phyloP scores from a whole-genome alignment of 2,329 filamentous ascomycete species.

The Juglanconis oblonga region DNA sequence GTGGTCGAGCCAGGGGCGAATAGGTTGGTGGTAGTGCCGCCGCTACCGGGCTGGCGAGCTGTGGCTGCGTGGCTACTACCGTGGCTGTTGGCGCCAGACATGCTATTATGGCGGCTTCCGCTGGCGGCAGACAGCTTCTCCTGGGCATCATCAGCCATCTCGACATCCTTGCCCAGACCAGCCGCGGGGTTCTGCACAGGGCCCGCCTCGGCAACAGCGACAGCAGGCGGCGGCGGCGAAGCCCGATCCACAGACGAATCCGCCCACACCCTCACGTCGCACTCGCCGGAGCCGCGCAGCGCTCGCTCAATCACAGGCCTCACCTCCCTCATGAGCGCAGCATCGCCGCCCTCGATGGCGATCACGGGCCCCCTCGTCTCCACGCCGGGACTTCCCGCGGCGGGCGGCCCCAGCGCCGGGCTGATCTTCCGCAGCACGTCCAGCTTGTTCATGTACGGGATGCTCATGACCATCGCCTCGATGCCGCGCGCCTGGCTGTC shows the following conservation, averaged over 20 bases:
- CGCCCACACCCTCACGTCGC: constrained; percentile 46
- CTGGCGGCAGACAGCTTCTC: background rate
- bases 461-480: constrained; percentile 71
- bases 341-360: constrained; percentile 73
- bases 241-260: constrained; percentile 21
- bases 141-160: constrained; percentile 5
- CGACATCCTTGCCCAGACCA: constrained; percentile 1
- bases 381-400: constrained; percentile 25
- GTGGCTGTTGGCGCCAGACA: background rate
- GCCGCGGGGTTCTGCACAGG: constrained; percentile 31
- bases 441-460: constrained; percentile 73
- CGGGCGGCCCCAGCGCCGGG: constrained; percentile 54
- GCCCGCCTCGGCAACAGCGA: constrained; percentile 21
- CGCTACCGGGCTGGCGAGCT: background rate
- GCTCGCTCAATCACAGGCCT: constrained; percentile 64
- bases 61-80: background rate
- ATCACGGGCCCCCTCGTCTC: constrained; percentile 73
- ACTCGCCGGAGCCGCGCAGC: constrained; percentile 45
- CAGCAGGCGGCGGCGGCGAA: background rate
- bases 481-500: constrained; percentile 44
- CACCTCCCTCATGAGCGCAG: constrained; percentile 48
- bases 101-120: constrained; percentile 7
- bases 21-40: background rate
- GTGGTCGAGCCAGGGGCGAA: background rate
- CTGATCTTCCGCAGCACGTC: constrained; percentile 73